Conservation (phyloP, 768 basidiomycete species). For the Tulasnella sp. region DNA sequence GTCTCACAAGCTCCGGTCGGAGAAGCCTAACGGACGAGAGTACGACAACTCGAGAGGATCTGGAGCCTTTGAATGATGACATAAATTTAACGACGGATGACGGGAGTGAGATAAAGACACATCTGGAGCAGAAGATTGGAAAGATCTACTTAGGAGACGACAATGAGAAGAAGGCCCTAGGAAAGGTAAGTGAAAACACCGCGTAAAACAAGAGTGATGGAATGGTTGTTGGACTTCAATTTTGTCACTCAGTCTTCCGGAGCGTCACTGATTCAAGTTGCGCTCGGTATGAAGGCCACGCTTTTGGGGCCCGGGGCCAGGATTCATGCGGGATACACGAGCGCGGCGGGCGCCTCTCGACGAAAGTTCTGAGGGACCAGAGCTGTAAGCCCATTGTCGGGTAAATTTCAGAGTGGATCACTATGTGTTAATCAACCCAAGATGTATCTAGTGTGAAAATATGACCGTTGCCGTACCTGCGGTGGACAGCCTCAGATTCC, state of each 20-base stretch:
- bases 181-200: neutral
- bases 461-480: conserved; percentile 21
- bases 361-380: conserved; percentile 15
- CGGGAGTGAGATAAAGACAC: neutral
- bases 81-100: neutral
- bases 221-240: neutral
- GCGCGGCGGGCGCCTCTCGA: neutral
- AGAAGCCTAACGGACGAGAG: neutral
- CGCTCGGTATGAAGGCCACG: conserved; percentile 46
- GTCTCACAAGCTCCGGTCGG: neutral
- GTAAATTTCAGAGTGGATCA: conserved; percentile 22
- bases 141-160: neutral
- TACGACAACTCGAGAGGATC: neutral
- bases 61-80: neutral
- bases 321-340: conserved; percentile 12
- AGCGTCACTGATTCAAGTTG: conserved; percentile 40
- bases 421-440: conserved; percentile 19
- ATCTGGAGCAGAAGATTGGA: neutral
- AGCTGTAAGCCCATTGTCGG: conserved; percentile 16
- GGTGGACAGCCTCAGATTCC: conserved; percentile 35
- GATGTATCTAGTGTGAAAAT: conserved; percentile 27
- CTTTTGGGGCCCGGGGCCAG: conserved; percentile 33
- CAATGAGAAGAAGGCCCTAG: neutral
- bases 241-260: conserved; percentile 20
- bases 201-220: neutral